Evolutionary conservation across 495 filamentous ascomycete genomes (phyloP).

Genomic region (Chaetomium tenue): DNA sequence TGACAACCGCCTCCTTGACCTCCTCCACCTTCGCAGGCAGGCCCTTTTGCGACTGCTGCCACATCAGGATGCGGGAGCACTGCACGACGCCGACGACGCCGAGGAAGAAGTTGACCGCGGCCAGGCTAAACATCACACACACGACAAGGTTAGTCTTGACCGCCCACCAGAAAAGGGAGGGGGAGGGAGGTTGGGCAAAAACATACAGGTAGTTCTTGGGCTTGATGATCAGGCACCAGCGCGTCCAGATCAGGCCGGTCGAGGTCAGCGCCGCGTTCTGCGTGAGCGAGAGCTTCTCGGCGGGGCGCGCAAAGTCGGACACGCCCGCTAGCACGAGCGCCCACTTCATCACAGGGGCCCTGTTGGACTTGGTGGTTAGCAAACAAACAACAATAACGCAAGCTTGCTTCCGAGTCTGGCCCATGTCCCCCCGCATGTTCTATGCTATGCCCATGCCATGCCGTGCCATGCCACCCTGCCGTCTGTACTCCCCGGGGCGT

Average conservation of each 20-base stretch:
- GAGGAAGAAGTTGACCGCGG: slow-evolving; percentile 98
- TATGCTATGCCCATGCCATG: too few species aligned
- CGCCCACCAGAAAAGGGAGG: slow-evolving; percentile 6
- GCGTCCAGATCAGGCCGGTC: slow-evolving; percentile 96
- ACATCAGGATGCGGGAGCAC: slow-evolving; percentile 70
- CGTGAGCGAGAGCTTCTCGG: slow-evolving; percentile 83
- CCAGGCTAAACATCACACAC: slow-evolving; percentile 57
- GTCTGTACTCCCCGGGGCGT: too few species aligned
- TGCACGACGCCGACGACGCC: slow-evolving; percentile 81
- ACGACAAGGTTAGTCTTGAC: slow-evolving; percentile 3
- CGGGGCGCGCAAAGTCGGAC: slow-evolving; percentile 88
- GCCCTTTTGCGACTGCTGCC: slow-evolving; percentile 58
- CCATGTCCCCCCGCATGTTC: too few species aligned
- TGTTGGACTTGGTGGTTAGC: slow-evolving; percentile 30
- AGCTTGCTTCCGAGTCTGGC: too few species aligned
- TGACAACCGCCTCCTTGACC: slow-evolving; percentile 32
- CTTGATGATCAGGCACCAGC: slow-evolving; percentile 97
- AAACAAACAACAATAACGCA: too few species aligned
- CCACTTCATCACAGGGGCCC: slow-evolving; percentile 99
- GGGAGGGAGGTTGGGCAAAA: neutral
- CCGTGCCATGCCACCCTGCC: too few species aligned
- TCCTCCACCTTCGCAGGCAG: slow-evolving; percentile 45
- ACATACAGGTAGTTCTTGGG: slow-evolving; percentile 84
- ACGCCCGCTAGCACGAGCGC: slow-evolving; percentile 85
- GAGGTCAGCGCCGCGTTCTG: slow-evolving; percentile 84